A percentile compares a stretch with the other conserved stretches of the same genome.
Conservation (phyloP, 257 asterid species). For the Fraxinus quadrangulata region DNA sequence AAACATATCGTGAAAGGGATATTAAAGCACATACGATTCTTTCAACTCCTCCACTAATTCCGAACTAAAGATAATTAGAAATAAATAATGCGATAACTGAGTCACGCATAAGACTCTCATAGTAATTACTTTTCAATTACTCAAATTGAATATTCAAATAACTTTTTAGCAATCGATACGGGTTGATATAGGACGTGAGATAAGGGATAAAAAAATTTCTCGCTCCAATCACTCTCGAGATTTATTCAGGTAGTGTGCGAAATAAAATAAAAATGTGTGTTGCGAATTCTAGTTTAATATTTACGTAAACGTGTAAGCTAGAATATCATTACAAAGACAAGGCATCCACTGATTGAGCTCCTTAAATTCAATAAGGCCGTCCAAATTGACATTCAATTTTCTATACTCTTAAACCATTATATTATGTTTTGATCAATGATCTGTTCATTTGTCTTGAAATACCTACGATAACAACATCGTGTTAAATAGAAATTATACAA, state of each 20-base stretch:
- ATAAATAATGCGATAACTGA: neutral
- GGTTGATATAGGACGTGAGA: neutral
- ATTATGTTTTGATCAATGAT: neutral
- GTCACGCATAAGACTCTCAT: neutral
- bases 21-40: slow-evolving; percentile 19
- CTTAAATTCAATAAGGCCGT: neutral
- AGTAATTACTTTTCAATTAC: too few species aligned
- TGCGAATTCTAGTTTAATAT: neutral
- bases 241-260: too few species aligned
- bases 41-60: slow-evolving; percentile 7
- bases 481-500: too few species aligned
- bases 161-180: neutral
- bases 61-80: neutral
- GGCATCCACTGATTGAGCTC: neutral
- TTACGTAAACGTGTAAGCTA: neutral
- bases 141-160: too few species aligned
- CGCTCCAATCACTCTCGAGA: neutral
- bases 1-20: slow-evolving; percentile 28
- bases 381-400: neutral
- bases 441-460: neutral
- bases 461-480: neutral
- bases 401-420: neutral
- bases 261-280: too few species aligned
- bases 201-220: too few species aligned
- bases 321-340: neutral